Percentiles rank a stretch among this genome's conserved stretches.
Evolutionary conservation across 352 stramenopile species (phyloP).

Genomic region (Aphanomyces euteiches): DNA sequence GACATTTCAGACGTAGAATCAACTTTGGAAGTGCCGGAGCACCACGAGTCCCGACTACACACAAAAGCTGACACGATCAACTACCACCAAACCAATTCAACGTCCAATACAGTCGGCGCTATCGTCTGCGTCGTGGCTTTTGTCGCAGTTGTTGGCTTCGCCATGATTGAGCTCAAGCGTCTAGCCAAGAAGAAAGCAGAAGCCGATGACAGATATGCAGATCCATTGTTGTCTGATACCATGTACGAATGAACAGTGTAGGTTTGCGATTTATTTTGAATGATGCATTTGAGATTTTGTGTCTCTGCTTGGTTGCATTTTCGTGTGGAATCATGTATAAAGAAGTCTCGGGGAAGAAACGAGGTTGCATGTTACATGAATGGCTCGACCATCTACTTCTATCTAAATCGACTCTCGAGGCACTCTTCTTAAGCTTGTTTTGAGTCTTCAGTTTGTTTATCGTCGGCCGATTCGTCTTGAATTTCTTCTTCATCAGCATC

Average conservation of each 20-base stretch:
- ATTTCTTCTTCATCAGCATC: neutral
- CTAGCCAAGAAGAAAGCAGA: slow-evolving; percentile 19
- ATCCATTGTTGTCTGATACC: slow-evolving; percentile 46
- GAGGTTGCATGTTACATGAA: neutral
- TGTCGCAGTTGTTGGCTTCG: slow-evolving; percentile 37
- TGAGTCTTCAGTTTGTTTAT: slow-evolving; percentile 1
- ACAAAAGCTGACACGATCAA: slow-evolving; percentile 43
- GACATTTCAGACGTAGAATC: too few species aligned
- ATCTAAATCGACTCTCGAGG: slow-evolving; percentile 16
- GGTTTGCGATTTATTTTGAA: slow-evolving; percentile 4
- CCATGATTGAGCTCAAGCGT: slow-evolving; percentile 30
- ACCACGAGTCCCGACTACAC: slow-evolving; percentile 66
- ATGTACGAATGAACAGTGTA: slow-evolving; percentile 26
- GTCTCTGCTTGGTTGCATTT: too few species aligned
- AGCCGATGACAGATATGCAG: slow-evolving; percentile 49
- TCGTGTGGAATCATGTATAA: too few species aligned
- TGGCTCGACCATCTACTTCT: slow-evolving; percentile 4
- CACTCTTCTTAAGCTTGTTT: slow-evolving; percentile 1
- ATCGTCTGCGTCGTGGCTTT: slow-evolving; percentile 53
- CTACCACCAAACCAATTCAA: slow-evolving; percentile 19
- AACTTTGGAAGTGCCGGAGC: slow-evolving; percentile 9
- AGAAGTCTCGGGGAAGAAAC: neutral
- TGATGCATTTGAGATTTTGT: neutral
- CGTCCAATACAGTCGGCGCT: slow-evolving; percentile 47
- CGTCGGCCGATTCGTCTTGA: slow-evolving; percentile 3